Conservation (phyloP, 1,284 basidiomycete species). For the Ceratobasidium sp. region DNA sequence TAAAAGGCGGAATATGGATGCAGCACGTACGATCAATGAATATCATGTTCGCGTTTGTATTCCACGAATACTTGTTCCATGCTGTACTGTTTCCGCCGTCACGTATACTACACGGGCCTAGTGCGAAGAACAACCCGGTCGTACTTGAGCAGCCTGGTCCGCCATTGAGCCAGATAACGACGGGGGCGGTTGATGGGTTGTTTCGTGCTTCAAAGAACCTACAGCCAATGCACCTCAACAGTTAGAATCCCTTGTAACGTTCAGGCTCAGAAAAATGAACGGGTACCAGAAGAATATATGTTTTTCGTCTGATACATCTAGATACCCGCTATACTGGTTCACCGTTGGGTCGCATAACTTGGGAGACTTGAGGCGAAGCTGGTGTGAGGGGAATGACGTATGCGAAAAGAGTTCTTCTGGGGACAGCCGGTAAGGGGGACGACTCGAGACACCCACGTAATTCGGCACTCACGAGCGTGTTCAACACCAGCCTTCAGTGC, state of each 20-base stretch:
- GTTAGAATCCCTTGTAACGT: slow-evolving; percentile 46
- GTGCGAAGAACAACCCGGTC: slow-evolving; percentile 58
- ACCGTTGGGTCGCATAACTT: slow-evolving; percentile 60
- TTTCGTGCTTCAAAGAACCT: slow-evolving; percentile 59
- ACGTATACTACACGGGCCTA: slow-evolving; percentile 62
- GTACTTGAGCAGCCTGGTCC: slow-evolving; percentile 57
- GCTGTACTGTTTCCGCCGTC: slow-evolving; percentile 59
- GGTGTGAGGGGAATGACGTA: slow-evolving; percentile 60
- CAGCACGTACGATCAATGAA: slow-evolving; percentile 56
- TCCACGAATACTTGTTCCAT: slow-evolving; percentile 63
- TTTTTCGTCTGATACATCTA: slow-evolving; percentile 62
- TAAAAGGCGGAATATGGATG: not conserved
- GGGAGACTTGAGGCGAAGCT: slow-evolving; percentile 57
- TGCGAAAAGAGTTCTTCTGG: slow-evolving; percentile 59
- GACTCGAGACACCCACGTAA: not conserved
- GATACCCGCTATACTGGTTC: slow-evolving; percentile 61
- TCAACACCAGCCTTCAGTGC: not conserved
- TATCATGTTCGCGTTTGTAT: slow-evolving; percentile 57
- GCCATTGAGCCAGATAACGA: slow-evolving; percentile 62
- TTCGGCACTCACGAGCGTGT: not conserved
- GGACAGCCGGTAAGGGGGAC: not conserved
- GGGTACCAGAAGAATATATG: slow-evolving; percentile 57
- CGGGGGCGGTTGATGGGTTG: slow-evolving; percentile 60
- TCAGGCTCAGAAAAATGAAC: not conserved
- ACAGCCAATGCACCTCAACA: not conserved